These are phyloP conservation scores for Quercus tomentella DNA, from an alignment of 331 rosid species.

Conservation along the genomic window DNA sequence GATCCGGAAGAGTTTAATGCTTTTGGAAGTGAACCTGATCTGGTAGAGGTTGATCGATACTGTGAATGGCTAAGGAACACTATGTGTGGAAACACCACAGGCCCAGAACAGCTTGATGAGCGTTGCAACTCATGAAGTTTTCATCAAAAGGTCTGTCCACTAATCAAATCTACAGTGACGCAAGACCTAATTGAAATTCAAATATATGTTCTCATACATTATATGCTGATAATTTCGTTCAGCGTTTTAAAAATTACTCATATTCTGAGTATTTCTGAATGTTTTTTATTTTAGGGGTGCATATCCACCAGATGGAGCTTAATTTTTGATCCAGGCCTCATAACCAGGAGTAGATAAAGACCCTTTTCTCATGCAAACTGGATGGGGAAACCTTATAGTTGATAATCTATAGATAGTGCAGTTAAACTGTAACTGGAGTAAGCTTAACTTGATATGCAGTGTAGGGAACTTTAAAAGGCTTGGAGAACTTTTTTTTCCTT, in stretches of 20 bases:
- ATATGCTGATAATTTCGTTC: too few species aligned
- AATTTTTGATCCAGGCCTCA: neutral
- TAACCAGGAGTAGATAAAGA: neutral
- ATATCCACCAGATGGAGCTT: slow-evolving; percentile 3
- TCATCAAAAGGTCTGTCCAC: slow-evolving; percentile 1
- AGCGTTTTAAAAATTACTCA: too few species aligned
- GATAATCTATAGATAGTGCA: neutral
- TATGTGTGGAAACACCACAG: neutral
- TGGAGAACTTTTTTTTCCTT: neutral
- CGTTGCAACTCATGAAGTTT: too few species aligned
- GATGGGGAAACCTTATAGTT: neutral
- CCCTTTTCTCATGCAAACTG: neutral
- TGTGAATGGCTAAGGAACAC: slow-evolving; percentile 14
- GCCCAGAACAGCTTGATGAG: neutral
- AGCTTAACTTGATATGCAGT: too few species aligned
- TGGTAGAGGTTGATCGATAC: slow-evolving; percentile 13
- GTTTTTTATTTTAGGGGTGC: neutral
- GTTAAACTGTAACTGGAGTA: too few species aligned
- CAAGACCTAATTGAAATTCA: too few species aligned
- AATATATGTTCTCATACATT: too few species aligned
- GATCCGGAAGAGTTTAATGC: neutral
- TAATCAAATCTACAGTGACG: neutral
- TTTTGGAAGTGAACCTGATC: slow-evolving; percentile 3
- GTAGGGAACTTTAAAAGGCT: neutral
- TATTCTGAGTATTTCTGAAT: neutral